Evolutionary conservation across 768 basidiomycete species (phyloP).

Genomic region (Pleurotus pulmonarius): DNA sequence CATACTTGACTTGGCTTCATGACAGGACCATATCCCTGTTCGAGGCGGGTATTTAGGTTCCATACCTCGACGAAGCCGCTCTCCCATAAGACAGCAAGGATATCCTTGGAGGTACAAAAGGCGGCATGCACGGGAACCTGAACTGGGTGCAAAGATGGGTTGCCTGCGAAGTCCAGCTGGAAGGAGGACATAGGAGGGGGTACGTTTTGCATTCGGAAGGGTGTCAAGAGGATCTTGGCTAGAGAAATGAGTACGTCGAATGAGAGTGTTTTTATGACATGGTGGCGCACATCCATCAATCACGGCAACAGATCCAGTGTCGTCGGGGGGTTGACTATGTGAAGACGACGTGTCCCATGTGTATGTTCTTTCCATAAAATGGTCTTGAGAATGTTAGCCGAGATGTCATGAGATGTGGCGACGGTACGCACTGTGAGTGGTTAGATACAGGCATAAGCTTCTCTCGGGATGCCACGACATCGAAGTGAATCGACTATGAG

Average conservation of each 20-base stretch:
- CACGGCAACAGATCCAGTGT: slow-evolving; percentile 86
- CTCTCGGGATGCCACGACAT: slow-evolving; percentile 88
- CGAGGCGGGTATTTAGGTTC: slow-evolving; percentile 60
- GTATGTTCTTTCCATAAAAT: slow-evolving; percentile 58
- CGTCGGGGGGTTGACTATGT: slow-evolving; percentile 51
- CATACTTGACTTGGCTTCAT: slow-evolving; percentile 50
- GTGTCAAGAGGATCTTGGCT: slow-evolving; percentile 81
- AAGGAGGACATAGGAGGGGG: slow-evolving; percentile 97
- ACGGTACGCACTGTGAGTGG: slow-evolving; percentile 54
- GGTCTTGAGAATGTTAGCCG: slow-evolving; percentile 29
- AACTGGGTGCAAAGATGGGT: slow-evolving; percentile 13
- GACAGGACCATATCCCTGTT: slow-evolving; percentile 51
- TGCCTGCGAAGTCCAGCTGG: slow-evolving; percentile 28
- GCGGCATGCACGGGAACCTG: slow-evolving; percentile 63
- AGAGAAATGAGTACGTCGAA: slow-evolving; percentile 6
- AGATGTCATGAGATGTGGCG: background rate
- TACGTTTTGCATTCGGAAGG: slow-evolving; percentile 90
- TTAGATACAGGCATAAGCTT: slow-evolving; percentile 57
- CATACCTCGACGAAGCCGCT: slow-evolving; percentile 67
- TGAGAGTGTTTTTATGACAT: background rate
- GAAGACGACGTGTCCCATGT: slow-evolving; percentile 79
- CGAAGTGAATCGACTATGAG: slow-evolving; percentile 61
- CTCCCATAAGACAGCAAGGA: slow-evolving; percentile 67
- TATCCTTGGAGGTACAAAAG: slow-evolving; percentile 55
- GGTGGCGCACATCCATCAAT: slow-evolving; percentile 69